Evolutionary conservation across 1,284 basidiomycete species (phyloP), one percentile per base, ranked within the genome.

Genomic region (Sanguinoderma infundibulare): DNA sequence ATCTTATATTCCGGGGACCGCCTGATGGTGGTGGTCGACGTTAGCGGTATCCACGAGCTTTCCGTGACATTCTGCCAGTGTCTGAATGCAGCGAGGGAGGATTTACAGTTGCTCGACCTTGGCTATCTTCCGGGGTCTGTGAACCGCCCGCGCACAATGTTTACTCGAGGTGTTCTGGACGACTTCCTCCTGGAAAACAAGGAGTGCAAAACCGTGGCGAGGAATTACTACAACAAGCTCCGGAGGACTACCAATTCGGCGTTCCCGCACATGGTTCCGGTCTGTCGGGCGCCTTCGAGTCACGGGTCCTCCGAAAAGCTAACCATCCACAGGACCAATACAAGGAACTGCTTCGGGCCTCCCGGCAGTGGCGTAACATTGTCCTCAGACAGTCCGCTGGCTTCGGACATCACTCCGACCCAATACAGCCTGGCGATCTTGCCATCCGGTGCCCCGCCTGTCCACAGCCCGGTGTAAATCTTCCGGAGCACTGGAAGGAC

Each of bases 221-320:
- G 20, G 50, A 44, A 30, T 7, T 58, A 58, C 24, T 53, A 58
- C 30, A 53, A 34, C 30, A 28, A 40, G 10, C 39, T 58, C 6
- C 39, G 39, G 1, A 28, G 57, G 0, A 40, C 35, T 12, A 58
- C 57, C 0, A 28, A 52, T 28, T 10, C n/a, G 1, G 22, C 35
- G 1, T 58, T 58, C 28, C 50, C 38, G 5, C 49, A 53, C 14
- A 30, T 30, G 22, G 57, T 58, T 0, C 49, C 49, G n/a, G 57
- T 58, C 42, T 7, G 55, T 40, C 3, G 6, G 10, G 10, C 10
- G 32, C 32, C 5, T 34, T 10, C 10, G 32, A 34, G 32, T 10
- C 32, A 10, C 34, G 9, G 32, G 10, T 30, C 5, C 22, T n/a
- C 15, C 38, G n/a, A n/a, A n/a, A 12, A 14, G 55, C n/a, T 20